phyloP scores from a whole-genome alignment of 352 stramenopile genomes.

The Phytophthora agathidicida region DNA sequence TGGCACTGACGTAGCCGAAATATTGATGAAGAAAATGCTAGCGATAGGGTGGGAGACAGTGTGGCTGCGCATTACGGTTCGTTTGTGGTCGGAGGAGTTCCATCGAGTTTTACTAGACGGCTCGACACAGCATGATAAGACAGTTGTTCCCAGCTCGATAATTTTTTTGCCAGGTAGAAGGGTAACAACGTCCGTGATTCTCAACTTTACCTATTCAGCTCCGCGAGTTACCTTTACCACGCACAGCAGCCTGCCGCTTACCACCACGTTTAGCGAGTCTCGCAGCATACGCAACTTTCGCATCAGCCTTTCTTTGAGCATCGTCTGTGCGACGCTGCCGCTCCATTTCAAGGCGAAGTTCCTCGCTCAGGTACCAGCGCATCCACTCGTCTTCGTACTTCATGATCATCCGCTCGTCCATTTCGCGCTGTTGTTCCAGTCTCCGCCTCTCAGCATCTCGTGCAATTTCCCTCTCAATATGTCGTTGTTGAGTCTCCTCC shows the following conservation, averaged over 20 bases:
- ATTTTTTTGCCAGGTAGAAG: too few species aligned
- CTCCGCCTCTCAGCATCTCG: slow-evolving; percentile 39
- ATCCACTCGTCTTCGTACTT: slow-evolving; percentile 77
- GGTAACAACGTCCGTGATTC: too few species aligned
- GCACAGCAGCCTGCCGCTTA: slow-evolving; percentile 42
- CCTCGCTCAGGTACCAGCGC: slow-evolving; percentile 59
- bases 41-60: too few species aligned
- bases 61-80: too few species aligned
- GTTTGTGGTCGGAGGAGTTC: too few species aligned
- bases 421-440: slow-evolving; percentile 51
- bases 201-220: neutral
- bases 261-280: slow-evolving; percentile 63
- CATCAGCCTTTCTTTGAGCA: slow-evolving; percentile 44
- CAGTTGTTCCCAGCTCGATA: too few species aligned
- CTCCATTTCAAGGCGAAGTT: slow-evolving; percentile 52
- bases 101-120: too few species aligned
- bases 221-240: slow-evolving; percentile 19
- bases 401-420: slow-evolving; percentile 62
- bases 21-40: too few species aligned
- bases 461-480: slow-evolving; percentile 52
- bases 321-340: slow-evolving; percentile 43
- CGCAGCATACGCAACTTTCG: slow-evolving; percentile 57
- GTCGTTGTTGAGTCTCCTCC: slow-evolving; percentile 63
- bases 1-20: too few species aligned
- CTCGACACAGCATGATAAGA: too few species aligned